Evolutionary conservation across 2,329 filamentous ascomycete species (phyloP).

Genomic region (Hymenoscyphus salicellus): DNA sequence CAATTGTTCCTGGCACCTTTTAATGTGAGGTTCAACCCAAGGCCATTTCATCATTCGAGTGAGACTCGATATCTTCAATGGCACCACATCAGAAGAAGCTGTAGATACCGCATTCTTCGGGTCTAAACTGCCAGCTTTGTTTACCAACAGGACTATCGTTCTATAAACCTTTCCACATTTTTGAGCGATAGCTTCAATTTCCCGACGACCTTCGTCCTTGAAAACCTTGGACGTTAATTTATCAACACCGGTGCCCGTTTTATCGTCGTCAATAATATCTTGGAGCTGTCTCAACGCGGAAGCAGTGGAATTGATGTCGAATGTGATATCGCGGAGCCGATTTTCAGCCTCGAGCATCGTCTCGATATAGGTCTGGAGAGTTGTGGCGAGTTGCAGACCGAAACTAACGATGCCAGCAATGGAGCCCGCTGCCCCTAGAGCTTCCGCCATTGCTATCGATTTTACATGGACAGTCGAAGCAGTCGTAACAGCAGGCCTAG

Average conservation of each 20-base stretch:
- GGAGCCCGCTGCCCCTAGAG: background rate
- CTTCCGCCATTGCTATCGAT: background rate
- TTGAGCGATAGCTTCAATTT: background rate
- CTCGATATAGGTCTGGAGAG: background rate
- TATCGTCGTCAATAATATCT: background rate
- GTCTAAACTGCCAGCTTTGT: background rate
- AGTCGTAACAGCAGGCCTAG: background rate
- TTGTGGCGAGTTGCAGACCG: conserved; percentile 2
- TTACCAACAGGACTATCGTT: background rate
- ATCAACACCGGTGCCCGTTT: background rate
- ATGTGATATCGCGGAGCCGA: background rate
- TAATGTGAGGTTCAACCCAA: background rate
- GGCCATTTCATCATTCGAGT: background rate
- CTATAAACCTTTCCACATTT: conserved; percentile 1
- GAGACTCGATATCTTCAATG: conserved; percentile 1
- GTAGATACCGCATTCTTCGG: background rate
- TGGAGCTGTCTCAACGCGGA: background rate
- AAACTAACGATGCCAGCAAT: background rate
- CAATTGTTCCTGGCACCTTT: background rate
- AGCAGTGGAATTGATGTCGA: conserved; percentile 2
- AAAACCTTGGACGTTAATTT: background rate
- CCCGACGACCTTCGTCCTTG: background rate
- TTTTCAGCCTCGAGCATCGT: background rate
- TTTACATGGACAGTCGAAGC: background rate
- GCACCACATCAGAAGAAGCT: background rate